A percentile compares a stretch with the other conserved stretches of the same genome.
Conservation (phyloP, 1,139 yeast genomes). For the Saccharomyces hybrid region DNA sequence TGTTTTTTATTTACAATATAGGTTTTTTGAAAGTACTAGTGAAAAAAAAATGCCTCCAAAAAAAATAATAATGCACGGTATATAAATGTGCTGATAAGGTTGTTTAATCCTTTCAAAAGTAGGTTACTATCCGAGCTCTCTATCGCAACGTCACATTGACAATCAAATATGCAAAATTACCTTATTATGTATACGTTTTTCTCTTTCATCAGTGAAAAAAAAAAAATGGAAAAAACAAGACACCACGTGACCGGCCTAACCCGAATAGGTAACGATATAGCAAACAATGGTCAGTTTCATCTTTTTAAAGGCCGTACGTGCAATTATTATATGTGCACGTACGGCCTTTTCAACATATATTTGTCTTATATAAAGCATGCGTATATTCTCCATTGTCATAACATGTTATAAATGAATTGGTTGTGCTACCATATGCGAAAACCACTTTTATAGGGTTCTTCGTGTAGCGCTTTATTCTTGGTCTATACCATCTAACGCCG, state of each 20-base stretch:
- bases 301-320: neutral
- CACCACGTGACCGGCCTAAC: neutral
- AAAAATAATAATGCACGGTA: neutral
- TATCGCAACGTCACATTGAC: neutral
- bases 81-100: neutral
- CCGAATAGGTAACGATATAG: too few relatives aligned
- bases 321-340: too few relatives aligned
- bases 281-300: too few relatives aligned
- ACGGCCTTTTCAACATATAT: neutral
- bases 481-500: neutral
- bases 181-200: neutral
- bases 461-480: neutral
- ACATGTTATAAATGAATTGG: neutral
- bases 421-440: neutral
- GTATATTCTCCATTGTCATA: neutral
- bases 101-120: neutral
- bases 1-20: neutral
- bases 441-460: neutral
- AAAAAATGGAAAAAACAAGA: neutral
- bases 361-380: neutral
- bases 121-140: neutral
- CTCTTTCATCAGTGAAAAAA: neutral
- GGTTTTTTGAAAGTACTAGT: neutral
- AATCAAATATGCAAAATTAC: neutral
- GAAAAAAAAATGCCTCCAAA: neutral